Evolutionary conservation across 805 yeast species (phyloP), one percentile per base, ranked within the genome.

Genomic region (Lipomyces japonicus): DNA sequence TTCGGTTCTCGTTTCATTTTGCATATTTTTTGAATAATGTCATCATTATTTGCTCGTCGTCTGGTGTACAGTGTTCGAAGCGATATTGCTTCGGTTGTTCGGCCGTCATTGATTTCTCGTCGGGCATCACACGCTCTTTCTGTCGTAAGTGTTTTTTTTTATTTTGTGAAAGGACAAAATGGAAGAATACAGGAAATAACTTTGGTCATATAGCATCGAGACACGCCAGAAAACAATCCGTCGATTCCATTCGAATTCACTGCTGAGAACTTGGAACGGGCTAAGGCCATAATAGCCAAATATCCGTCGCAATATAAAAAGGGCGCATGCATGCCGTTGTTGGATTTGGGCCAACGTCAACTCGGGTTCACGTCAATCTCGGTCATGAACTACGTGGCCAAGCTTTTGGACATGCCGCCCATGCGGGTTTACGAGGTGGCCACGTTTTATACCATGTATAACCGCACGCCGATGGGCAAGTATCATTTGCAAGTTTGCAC

Each of bases 391-490:
- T 84, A 87, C 66, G 95, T 86, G 44, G 95, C 95, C 46, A 80
- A 82, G 68, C 63, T 83, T 64, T 75, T 86, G 62, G 91, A 85
- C 63, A 84, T 87, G 82, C 95, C 95, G 26, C 95, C 95, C 52
- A 86, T 86, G 95, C 79, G 95, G 71, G 95, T 86, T 26, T 86
- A 86, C 68, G 63, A 86, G 68, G 95, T 86, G 57, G 95, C 95
- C 28, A 84, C 95, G 37, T 86, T 86, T 72, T 86, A 86, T 71
- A 86, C 95, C 61, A 87, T 86, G 95, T 86, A 82, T 73, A 84
- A 84, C 71, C 79, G 93, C 68, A 75, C 77, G 58, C 95, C 95
- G 43, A 81, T 87, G 78, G 95, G 95, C 53, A 85, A 86, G 65
- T 84, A 78, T 67, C 85, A 84, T 66, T 71, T 86, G 48, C 95